Evolutionary conservation across 192 early-diverging fungal genomes (phyloP).

Genomic region (Umbelopsis sp.): DNA sequence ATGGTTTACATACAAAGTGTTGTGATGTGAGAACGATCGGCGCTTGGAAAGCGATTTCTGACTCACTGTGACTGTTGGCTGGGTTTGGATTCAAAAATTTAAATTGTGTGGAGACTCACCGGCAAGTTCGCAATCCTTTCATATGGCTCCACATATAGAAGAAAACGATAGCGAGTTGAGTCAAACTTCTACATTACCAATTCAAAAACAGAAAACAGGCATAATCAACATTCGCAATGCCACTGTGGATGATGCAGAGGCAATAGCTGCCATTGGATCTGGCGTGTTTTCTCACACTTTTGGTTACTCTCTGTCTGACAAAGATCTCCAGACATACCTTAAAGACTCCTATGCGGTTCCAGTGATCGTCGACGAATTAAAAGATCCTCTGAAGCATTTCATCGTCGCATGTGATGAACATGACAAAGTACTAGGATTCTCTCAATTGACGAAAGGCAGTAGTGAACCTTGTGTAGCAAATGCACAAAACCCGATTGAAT

Average conservation of each 20-base stretch:
- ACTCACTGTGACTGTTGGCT: too few relatives aligned
- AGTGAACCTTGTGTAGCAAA: conserved; percentile 15
- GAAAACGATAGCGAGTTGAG: not conserved
- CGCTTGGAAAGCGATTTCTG: too few relatives aligned
- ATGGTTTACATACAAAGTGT: too few relatives aligned
- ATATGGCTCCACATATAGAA: not conserved
- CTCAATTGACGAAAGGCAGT: conserved; percentile 13
- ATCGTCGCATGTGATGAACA: conserved; percentile 2
- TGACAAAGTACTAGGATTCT: conserved; percentile 1
- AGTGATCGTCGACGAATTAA: not conserved
- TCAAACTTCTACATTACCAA: not conserved
- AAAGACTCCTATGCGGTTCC: not conserved
- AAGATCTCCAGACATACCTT: conserved; percentile 7
- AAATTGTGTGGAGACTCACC: too few relatives aligned
- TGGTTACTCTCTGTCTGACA: not conserved
- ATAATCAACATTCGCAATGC: not conserved
- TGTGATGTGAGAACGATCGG: too few relatives aligned
- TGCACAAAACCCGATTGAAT: not conserved
- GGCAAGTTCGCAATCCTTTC: too few relatives aligned
- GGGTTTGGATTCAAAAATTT: too few relatives aligned
- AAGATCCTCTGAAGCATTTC: not conserved
- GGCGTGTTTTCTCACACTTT: not conserved
- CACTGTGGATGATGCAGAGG: not conserved
- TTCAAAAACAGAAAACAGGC: not conserved
- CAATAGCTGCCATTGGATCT: not conserved